Evolutionary conservation across 495 filamentous ascomycete genomes (phyloP), one percentile per base, ranked within the genome.

Genomic region (Penicillium egyptiacum): DNA sequence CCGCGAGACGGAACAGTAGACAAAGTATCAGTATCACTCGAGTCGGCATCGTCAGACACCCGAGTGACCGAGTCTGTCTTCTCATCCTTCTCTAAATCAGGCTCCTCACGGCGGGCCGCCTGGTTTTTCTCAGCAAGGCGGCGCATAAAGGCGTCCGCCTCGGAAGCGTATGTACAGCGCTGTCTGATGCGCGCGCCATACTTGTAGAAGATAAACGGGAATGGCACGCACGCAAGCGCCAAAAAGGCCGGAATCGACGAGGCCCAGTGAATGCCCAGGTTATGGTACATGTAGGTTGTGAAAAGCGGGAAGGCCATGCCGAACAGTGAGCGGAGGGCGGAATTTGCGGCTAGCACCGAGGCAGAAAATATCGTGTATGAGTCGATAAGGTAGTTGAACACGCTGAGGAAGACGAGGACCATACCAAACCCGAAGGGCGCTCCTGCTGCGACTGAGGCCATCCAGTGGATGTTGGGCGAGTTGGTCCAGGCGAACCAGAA

Each of bases 291-390:
- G 53, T 87, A 77, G 0, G 81, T 83, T 4, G 90, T 93, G 77
- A 96, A 94, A 0, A 96, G 77, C 3, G 90, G 91, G 76, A 96
- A 94, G 0, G 82, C 87, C n/a, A 88, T 86, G 62, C 91, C 90
- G 66, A 93, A 91, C 33, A 76, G 50, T 2, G 81, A 84, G 50
- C 84, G 80, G 39, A 93, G 71, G 5, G 92, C 83, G 14, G 86
- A 79, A 70, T 89, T 92, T 31, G 89, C 88, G 3, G 90, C 90
- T 16, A 95, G 75, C 1, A 90, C 89, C 1, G 85, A 89, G 3
- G 90, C 90, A 7, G 89, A 89, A 62, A 87, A 93, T 56, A 92
- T 88, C 47, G 85, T 88, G 74, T 92, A 89, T 23, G 85, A 79
- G 65, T 91, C 89, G 61, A 91, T 87, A n/a, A 92, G 79, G 70